Percentiles rank a stretch among this genome's conserved stretches.
phyloP scores from a whole-genome alignment of 257 asterid genomes.

The Lycium barbarum region DNA sequence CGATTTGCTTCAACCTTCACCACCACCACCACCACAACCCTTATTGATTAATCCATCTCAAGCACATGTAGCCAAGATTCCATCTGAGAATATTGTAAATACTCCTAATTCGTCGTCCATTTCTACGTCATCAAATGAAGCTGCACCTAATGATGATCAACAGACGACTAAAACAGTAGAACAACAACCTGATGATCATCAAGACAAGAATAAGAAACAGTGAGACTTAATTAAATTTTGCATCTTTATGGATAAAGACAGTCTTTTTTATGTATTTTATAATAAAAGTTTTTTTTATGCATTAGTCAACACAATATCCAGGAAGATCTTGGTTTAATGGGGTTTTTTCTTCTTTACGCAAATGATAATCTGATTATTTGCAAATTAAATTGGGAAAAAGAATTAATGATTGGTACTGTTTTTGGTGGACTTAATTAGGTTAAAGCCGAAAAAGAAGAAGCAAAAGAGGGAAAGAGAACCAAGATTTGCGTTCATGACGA shows the following conservation, averaged over 20 bases:
- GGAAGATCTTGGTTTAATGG: background rate
- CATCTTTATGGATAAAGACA: background rate
- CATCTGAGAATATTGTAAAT: constrained; percentile 33
- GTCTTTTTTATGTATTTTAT: background rate
- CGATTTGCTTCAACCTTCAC: constrained; percentile 27
- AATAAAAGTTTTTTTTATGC: background rate
- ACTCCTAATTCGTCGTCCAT: constrained; percentile 53
- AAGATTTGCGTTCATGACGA: constrained; percentile 96
- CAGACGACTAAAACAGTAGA: constrained; percentile 32
- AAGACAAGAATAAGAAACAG: constrained; percentile 61
- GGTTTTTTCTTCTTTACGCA: background rate
- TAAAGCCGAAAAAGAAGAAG: constrained; percentile 77
- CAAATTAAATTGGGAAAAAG: background rate
- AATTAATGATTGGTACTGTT: background rate
- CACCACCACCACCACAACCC: background rate
- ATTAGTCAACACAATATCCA: constrained; percentile 15
- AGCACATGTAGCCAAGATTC: background rate
- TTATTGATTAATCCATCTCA: constrained; percentile 23
- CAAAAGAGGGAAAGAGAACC: constrained; percentile 73
- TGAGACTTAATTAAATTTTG: constrained; percentile 31
- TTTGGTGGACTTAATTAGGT: constrained; percentile 42
- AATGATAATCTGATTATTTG: no score
- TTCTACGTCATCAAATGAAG: constrained; percentile 75
- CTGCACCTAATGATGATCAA: constrained; percentile 48
- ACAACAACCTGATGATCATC: constrained; percentile 41